Evolutionary conservation across 2,329 filamentous ascomycete species (phyloP).

Genomic region (Exophiala oligosperma): DNA sequence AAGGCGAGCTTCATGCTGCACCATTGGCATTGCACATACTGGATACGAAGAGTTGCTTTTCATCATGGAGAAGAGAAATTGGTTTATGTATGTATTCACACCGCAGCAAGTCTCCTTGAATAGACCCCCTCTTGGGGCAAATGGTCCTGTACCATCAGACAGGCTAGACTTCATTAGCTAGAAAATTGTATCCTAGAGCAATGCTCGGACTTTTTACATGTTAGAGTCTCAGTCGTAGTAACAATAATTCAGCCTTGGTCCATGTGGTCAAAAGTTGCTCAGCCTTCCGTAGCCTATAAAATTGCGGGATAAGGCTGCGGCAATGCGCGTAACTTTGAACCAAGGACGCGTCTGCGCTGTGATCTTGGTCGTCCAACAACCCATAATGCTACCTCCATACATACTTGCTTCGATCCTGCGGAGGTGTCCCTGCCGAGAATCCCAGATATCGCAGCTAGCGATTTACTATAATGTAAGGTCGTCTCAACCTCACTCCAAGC

Average conservation of each 20-base stretch:
- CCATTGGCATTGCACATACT: background rate
- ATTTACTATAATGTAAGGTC: constrained; percentile 41
- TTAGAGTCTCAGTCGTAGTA: no score
- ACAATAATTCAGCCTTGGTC: no score
- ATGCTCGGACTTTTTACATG: background rate
- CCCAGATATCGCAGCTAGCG: constrained; percentile 43
- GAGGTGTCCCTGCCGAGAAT: constrained; percentile 44
- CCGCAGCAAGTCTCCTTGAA: constrained; percentile 11
- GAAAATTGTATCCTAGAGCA: constrained; percentile 18
- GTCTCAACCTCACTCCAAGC: no score
- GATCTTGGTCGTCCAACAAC: background rate
- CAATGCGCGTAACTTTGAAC: background rate
- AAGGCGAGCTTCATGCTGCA: background rate
- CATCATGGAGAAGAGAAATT: constrained; percentile 7
- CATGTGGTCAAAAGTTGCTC: no score
- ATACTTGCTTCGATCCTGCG: constrained; percentile 19
- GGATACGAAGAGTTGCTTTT: background rate
- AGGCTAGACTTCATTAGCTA: constrained; percentile 18
- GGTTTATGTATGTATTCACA: constrained; percentile 18
- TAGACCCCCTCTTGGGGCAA: constrained; percentile 1
- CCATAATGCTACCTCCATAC: constrained; percentile 10
- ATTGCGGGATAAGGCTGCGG: background rate
- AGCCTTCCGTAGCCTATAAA: background rate
- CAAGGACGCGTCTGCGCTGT: background rate
- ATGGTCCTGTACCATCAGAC: constrained; percentile 20